Evolutionary conservation across 352 stramenopile genomes (phyloP).

Genomic region (Globisporangium nodosum): DNA sequence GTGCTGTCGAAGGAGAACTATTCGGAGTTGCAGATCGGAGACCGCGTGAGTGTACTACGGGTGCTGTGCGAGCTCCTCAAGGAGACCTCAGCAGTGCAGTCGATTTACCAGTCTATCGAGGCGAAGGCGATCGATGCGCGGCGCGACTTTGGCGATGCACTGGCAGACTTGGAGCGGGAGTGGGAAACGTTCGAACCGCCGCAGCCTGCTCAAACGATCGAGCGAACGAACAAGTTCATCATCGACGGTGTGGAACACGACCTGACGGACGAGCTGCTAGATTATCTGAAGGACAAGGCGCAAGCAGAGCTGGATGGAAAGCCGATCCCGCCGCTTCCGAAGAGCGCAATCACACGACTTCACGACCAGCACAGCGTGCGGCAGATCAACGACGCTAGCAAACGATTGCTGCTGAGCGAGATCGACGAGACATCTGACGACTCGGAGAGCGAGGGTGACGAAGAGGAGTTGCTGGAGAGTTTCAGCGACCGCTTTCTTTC

Average conservation of each 20-base stretch:
- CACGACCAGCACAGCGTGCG: slow-evolving; percentile 10
- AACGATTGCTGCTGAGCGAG: slow-evolving; percentile 1
- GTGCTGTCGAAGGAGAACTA: slow-evolving; percentile 71
- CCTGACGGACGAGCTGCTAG: slow-evolving; percentile 62
- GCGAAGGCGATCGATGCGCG: slow-evolving; percentile 54
- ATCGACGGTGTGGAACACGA: slow-evolving; percentile 68
- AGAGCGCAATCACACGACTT: slow-evolving; percentile 26
- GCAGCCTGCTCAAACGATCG: slow-evolving; percentile 36
- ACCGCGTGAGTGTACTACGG: slow-evolving; percentile 54
- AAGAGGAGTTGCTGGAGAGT: slow-evolving; percentile 46
- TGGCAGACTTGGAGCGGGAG: slow-evolving; percentile 54
- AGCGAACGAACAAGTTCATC: slow-evolving; percentile 62
- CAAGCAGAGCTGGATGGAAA: slow-evolving; percentile 50
- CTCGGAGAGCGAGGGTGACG: slow-evolving; percentile 31
- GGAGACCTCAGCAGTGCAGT: slow-evolving; percentile 42
- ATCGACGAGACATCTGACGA: slow-evolving; percentile 28
- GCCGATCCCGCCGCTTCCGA: slow-evolving; percentile 39
- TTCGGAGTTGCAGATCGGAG: slow-evolving; percentile 33
- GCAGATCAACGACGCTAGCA: slow-evolving; percentile 6
- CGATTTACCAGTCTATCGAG: slow-evolving; percentile 59
- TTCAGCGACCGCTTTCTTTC: slow-evolving; percentile 46
- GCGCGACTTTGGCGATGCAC: slow-evolving; percentile 39
- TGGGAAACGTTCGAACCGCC: slow-evolving; percentile 54
- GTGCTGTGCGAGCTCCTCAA: slow-evolving; percentile 68
- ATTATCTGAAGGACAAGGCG: slow-evolving; percentile 60